Evolutionary conservation across 73 alveolate species (phyloP).

Genomic region (Strombidium stylifer): DNA sequence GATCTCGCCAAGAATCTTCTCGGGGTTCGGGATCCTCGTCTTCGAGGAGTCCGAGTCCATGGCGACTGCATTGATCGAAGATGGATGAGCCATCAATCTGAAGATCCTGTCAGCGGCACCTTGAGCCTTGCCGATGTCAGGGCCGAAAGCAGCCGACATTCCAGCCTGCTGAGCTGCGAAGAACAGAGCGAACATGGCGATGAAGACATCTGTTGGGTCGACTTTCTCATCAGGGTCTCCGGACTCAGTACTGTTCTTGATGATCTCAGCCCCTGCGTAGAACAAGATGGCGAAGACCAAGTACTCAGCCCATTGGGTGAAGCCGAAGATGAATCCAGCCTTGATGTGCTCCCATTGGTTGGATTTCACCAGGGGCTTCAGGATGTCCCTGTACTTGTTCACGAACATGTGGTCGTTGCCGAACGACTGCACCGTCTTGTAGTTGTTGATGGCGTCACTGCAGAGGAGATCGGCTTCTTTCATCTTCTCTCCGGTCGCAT

Average conservation of each 20-base stretch:
- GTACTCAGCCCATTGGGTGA: too few relatives aligned
- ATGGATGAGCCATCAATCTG: slow-evolving; percentile 34
- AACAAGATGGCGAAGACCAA: too few relatives aligned
- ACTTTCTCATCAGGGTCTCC: slow-evolving; percentile 24
- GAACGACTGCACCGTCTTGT: slow-evolving; percentile 55
- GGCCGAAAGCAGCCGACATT: slow-evolving; percentile 37
- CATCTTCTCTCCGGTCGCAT: too few relatives aligned
- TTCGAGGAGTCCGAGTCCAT: too few relatives aligned
- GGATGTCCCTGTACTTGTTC: slow-evolving; percentile 21
- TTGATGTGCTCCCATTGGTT: slow-evolving; percentile 6
- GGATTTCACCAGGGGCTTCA: background rate
- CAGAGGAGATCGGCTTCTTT: slow-evolving; percentile 44
- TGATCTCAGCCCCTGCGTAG: slow-evolving; percentile 63
- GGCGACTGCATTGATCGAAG: slow-evolving; percentile 26
- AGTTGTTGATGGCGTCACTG: slow-evolving; percentile 59
- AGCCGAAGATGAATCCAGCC: too few relatives aligned
- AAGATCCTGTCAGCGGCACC: slow-evolving; percentile 37
- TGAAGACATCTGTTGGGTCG: slow-evolving; percentile 26
- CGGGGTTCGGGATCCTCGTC: too few relatives aligned
- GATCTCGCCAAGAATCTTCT: slow-evolving; percentile 44
- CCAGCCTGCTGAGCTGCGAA: slow-evolving; percentile 60
- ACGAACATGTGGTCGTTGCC: slow-evolving; percentile 41
- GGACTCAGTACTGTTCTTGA: too few relatives aligned
- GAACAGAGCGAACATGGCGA: slow-evolving; percentile 50
- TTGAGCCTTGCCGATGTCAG: slow-evolving; percentile 50